A percentile compares a stretch with the other conserved stretches of the same genome.
phyloP scores from a whole-genome alignment of 2,329 filamentous ascomycete genomes.

The Cladophialophora yegresii region DNA sequence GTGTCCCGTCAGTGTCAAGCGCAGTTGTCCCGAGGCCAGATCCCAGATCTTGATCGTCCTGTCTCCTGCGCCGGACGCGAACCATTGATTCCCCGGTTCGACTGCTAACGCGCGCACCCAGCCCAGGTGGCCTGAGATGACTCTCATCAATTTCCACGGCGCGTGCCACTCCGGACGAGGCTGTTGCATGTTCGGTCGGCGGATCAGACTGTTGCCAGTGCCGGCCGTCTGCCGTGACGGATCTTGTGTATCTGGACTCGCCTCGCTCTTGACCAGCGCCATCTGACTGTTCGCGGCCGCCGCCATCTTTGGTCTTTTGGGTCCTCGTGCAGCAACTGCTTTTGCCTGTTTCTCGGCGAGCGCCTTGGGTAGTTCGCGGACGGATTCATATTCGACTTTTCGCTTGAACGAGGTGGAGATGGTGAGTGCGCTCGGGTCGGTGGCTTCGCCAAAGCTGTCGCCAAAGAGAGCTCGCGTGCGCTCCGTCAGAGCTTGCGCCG shows the following conservation, averaged over 20 bases:
- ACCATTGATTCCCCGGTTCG: conserved; percentile 97
- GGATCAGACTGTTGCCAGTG: conserved; percentile 52
- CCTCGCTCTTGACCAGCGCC: conserved; percentile 62
- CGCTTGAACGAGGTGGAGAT: conserved; percentile 50
- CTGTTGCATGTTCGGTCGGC: conserved; percentile 65
- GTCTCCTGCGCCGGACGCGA: conserved; percentile 91
- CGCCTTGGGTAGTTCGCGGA: conserved; percentile 73
- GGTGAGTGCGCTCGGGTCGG: conserved; percentile 44
- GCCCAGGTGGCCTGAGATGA: conserved; percentile 92
- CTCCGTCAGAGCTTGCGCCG: conserved; percentile 45
- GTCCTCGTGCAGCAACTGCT: conserved; percentile 60
- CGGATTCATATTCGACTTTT: conserved; percentile 70
- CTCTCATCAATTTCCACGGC: conserved; percentile 97
- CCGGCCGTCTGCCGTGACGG: conserved; percentile 41
- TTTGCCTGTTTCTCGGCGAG: conserved; percentile 78
- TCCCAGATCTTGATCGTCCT: conserved; percentile 99
- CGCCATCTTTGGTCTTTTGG: conserved; percentile 63
- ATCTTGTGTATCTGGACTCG: conserved; percentile 45
- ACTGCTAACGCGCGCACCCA: conserved; percentile 91
- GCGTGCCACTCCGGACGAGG: conserved; percentile 92
- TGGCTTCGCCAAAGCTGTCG: conserved; percentile 49
- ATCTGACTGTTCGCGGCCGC: conserved; percentile 59
- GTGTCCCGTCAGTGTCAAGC: conserved; percentile 86
- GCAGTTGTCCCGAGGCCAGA: conserved; percentile 79
- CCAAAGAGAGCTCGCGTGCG: conserved; percentile 53